A percentile compares a stretch with the other conserved stretches of the same genome.
phyloP scores from a whole-genome alignment of 2,329 filamentous ascomycete species.

The Cladorrhinum sp. region DNA sequence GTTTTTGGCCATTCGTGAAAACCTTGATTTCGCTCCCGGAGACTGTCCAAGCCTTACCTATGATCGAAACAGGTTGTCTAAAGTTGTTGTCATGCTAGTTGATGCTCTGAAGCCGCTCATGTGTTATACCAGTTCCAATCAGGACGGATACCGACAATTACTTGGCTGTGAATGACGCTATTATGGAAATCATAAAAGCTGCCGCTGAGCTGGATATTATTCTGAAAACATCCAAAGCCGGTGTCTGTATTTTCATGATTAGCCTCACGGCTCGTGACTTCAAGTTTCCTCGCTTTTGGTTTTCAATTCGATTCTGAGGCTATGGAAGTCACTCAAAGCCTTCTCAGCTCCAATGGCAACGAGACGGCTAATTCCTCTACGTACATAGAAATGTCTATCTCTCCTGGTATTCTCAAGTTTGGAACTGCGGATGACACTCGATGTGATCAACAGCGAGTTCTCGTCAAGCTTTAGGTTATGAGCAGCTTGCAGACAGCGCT shows the following conservation, averaged over 20 bases:
- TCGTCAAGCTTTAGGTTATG: conserved; percentile 15
- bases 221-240: conserved; percentile 14
- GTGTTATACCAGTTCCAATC: too few species aligned
- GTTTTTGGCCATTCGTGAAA: too few species aligned
- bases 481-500: neutral
- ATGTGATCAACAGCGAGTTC: conserved; percentile 9
- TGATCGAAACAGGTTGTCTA: too few species aligned
- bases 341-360: neutral
- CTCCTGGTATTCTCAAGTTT: conserved; percentile 16
- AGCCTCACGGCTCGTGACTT: neutral
- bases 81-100: too few species aligned
- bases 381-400: conserved; percentile 13
- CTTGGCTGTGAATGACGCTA: neutral
- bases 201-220: conserved; percentile 10
- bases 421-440: conserved; percentile 13
- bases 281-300: neutral
- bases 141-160: conserved; percentile 28
- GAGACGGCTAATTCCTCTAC: neutral
- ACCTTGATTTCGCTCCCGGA: too few species aligned
- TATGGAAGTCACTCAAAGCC: conserved; percentile 6
- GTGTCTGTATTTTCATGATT: conserved; percentile 16
- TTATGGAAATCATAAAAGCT: neutral
- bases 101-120: too few species aligned
- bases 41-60: too few species aligned
- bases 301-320: conserved; percentile 13